Conservation (phyloP, 169 alveolate species). For the Amoebophrya sp. region DNA sequence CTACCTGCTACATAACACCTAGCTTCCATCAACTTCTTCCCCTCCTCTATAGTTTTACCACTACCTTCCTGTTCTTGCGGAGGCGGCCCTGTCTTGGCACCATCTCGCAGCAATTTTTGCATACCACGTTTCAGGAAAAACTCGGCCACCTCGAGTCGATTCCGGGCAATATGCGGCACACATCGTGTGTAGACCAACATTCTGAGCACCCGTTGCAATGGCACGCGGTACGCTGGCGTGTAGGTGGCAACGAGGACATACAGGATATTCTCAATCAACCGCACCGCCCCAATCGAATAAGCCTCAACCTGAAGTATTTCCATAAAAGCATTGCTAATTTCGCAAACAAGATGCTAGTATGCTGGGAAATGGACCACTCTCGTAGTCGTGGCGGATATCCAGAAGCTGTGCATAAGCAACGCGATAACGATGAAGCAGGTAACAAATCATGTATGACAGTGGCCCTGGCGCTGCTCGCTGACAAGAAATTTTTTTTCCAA, state of each 20-base stretch:
- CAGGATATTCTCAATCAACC: neutral
- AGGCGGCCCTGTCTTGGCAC: neutral
- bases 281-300: neutral
- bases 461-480: too few species aligned
- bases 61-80: neutral
- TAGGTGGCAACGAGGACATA: neutral
- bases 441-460: too few species aligned
- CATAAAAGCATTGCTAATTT: too few species aligned
- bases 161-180: constrained; percentile 7
- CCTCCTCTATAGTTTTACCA: too few species aligned
- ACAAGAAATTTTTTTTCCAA: too few species aligned
- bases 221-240: neutral
- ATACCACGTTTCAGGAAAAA: neutral
- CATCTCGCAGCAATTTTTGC: neutral
- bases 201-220: neutral
- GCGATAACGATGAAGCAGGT: too few species aligned
- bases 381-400: too few species aligned
- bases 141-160: neutral
- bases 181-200: neutral
- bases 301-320: neutral
- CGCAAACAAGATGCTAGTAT: too few species aligned
- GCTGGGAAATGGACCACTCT: too few species aligned
- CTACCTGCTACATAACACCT: too few species aligned
- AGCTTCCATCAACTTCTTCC: too few species aligned
- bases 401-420: too few species aligned